Percentiles rank a stretch among this genome's conserved stretches.
phyloP scores from a whole-genome alignment of 2,329 filamentous ascomycete species.

The Phialemonium atrogriseum region DNA sequence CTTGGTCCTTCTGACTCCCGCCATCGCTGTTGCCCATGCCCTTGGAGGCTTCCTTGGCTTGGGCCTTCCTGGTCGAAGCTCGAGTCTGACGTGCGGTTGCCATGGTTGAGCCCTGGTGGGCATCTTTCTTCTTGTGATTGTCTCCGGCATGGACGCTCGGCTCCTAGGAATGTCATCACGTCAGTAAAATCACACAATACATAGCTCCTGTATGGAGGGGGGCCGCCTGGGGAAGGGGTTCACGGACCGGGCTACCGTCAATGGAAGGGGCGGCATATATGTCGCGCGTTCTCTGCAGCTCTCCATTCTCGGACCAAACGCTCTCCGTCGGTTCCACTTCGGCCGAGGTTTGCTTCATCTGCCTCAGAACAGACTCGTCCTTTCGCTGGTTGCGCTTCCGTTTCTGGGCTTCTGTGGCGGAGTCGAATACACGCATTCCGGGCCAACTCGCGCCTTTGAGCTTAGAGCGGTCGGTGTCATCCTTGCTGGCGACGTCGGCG shows the following conservation, averaged over 20 bases:
- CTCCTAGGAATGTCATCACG: no score
- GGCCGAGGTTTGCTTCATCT: constrained; percentile 56
- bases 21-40: constrained; percentile 4
- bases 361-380: constrained; percentile 58
- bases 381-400: constrained; percentile 74
- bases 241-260: constrained; percentile 41
- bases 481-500: constrained; percentile 15
- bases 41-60: constrained; percentile 6
- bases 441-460: constrained; percentile 69
- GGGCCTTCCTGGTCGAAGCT: constrained; percentile 10
- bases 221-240: not conserved
- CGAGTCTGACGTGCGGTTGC: no score
- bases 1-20: constrained; percentile 1
- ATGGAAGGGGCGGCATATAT: constrained; percentile 53
- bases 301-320: constrained; percentile 48
- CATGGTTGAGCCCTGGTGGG: no score
- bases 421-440: constrained; percentile 76
- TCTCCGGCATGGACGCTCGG: no score
- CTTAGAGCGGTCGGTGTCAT: constrained; percentile 25
- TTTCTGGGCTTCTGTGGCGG: constrained; percentile 64
- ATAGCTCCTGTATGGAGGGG: no score
- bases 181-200: no score
- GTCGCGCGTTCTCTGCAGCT: constrained; percentile 42
- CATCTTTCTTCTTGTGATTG: no score
- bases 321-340: constrained; percentile 56